Conservation (phyloP, 345 rosid species). For the Arabis hirsuta region DNA sequence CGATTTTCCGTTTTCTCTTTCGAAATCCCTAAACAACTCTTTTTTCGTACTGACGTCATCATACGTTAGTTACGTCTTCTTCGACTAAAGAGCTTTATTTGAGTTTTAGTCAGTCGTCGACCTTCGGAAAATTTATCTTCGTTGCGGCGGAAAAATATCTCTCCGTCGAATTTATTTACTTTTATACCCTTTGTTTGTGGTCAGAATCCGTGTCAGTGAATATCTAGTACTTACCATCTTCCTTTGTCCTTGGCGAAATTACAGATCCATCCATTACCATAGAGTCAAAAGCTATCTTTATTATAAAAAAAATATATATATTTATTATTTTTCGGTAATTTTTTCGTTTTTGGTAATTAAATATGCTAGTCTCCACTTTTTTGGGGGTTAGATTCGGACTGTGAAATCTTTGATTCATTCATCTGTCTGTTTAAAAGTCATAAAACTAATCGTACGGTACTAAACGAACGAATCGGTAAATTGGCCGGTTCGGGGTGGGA, state of each 20-base stretch:
- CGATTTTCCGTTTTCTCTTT: not conserved
- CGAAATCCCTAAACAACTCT: not conserved
- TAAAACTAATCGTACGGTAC: no score
- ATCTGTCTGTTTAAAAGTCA: no score
- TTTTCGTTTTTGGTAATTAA: no score
- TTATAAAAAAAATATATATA: no score
- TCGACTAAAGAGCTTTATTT: not conserved
- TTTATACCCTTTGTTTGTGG: conserved; percentile 7
- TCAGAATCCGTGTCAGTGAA: not conserved
- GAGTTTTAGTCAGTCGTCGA: not conserved
- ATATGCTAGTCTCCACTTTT: no score
- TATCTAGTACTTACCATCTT: not conserved
- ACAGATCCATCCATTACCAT: not conserved
- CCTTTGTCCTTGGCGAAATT: not conserved
- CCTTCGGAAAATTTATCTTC: not conserved
- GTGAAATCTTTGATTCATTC: no score
- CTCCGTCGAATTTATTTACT: not conserved
- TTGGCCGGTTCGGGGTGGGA: not conserved
- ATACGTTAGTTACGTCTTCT: not conserved
- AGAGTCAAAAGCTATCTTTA: conserved; percentile 16
- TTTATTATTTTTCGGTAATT: no score
- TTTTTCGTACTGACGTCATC: not conserved
- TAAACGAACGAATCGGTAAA: no score
- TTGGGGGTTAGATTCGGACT: no score
- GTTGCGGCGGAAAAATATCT: not conserved